A percentile compares a stretch with the other conserved stretches of the same genome.
Conservation (phyloP, 2,329 filamentous ascomycete genomes). For the Neofusicoccum laricinum region DNA sequence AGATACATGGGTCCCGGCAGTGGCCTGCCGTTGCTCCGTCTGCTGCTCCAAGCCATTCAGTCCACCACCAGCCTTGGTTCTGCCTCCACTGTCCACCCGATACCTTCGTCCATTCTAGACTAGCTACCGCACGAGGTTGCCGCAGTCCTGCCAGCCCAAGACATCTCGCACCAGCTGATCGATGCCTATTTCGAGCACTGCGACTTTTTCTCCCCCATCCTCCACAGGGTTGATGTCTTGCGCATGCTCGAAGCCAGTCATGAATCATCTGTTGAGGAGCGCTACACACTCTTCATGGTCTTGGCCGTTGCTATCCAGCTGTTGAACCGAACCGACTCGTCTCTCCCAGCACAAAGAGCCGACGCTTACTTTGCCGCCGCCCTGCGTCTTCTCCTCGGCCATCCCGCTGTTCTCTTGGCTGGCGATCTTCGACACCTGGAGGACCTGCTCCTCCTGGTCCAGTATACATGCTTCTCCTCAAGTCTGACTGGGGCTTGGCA, state of each 20-base stretch:
- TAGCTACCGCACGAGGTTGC: background rate
- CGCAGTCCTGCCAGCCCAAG: background rate
- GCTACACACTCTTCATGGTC: background rate
- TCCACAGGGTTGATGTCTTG: background rate
- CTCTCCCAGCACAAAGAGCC: background rate
- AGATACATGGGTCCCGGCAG: background rate
- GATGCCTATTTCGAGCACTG: background rate
- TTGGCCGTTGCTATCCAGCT: background rate
- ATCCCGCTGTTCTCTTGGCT: background rate
- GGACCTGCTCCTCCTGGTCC: background rate
- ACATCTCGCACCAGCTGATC: background rate
- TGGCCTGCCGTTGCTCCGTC: background rate
- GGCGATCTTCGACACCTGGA: background rate
- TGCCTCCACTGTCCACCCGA: background rate
- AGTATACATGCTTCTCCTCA: background rate
- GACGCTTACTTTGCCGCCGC: background rate
- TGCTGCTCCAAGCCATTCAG: background rate
- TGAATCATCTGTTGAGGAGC: background rate
- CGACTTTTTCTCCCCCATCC: background rate
- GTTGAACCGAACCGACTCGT: background rate
- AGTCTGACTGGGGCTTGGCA: background rate
- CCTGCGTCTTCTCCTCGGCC: background rate
- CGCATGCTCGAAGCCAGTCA: background rate
- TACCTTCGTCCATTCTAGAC: background rate
- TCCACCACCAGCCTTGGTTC: background rate